Conservation (phyloP, 352 stramenopile species). For the Pelagophyceae sp. region DNA sequence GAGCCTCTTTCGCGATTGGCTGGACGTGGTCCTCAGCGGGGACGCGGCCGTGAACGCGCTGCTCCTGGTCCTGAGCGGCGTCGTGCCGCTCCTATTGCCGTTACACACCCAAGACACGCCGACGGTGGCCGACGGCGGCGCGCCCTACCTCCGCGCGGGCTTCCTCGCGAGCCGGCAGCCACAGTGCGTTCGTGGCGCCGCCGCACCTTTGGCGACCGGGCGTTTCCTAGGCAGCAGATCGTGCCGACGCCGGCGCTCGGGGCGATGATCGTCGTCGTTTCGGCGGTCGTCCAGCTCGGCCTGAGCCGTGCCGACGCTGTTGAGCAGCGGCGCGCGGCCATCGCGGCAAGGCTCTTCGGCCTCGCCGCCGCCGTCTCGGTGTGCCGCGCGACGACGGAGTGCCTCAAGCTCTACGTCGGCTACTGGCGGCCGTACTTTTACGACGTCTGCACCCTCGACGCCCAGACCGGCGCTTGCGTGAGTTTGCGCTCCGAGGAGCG, state of each 20-base stretch:
- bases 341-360: background rate
- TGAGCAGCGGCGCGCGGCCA: background rate
- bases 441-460: slow-evolving; percentile 16
- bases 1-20: no score
- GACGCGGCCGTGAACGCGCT: no score
- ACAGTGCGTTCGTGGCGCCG: no score
- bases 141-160: no score
- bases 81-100: no score
- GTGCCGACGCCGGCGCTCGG: slow-evolving; percentile 7
- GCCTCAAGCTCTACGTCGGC: slow-evolving; percentile 17
- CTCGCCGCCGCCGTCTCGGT: background rate
- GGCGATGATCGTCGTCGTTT: background rate
- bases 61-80: no score
- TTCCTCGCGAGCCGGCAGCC: no score
- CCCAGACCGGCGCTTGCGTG: background rate
- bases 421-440: slow-evolving; percentile 21
- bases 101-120: no score
- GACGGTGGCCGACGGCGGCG: no score
- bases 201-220: no score
- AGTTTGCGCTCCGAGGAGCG: no score
- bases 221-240: slow-evolving; percentile 13
- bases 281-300: background rate
- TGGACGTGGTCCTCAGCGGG: no score
- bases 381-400: background rate
- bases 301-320: background rate